Evolutionary conservation across 257 asterid genomes (phyloP).

Genomic region (Osmanthus fragrans): DNA sequence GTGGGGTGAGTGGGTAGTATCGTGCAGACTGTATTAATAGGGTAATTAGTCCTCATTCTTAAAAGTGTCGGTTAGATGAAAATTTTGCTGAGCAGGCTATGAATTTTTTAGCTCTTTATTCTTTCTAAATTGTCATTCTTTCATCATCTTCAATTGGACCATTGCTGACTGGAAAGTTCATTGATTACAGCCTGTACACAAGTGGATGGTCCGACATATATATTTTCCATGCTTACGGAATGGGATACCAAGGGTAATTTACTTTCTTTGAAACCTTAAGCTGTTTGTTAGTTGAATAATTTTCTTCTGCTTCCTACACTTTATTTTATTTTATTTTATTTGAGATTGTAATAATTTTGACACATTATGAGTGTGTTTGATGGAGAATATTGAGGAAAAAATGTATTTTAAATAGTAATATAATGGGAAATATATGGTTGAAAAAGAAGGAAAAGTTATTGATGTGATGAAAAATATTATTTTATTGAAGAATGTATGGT

Average conservation of each 20-base stretch:
- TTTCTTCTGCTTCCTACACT: not conserved
- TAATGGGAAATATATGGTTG: too few species aligned
- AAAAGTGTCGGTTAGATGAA: not conserved
- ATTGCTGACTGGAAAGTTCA: conserved; percentile 15
- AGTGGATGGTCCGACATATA: conserved; percentile 96
- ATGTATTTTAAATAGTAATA: too few species aligned
- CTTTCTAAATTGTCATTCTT: not conserved
- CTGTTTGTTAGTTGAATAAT: not conserved
- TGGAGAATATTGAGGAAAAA: too few species aligned
- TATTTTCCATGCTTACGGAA: conserved; percentile 87
- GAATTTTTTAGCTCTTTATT: not conserved
- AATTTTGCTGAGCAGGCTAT: not conserved
- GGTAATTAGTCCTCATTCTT: too few species aligned
- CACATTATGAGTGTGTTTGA: too few species aligned
- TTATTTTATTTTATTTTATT: not conserved
- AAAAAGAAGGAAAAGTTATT: too few species aligned
- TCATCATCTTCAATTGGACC: not conserved
- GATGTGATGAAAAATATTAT: too few species aligned
- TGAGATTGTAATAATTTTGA: not conserved
- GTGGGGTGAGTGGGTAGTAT: not conserved
- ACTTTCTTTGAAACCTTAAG: not conserved
- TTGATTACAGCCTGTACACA: conserved; percentile 91
- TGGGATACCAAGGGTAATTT: conserved; percentile 83
- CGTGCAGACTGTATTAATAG: not conserved
- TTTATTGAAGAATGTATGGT: too few species aligned